Evolutionary conservation across 306 rosid genomes (phyloP).

Genomic region (Lathyrus aphaca): DNA sequence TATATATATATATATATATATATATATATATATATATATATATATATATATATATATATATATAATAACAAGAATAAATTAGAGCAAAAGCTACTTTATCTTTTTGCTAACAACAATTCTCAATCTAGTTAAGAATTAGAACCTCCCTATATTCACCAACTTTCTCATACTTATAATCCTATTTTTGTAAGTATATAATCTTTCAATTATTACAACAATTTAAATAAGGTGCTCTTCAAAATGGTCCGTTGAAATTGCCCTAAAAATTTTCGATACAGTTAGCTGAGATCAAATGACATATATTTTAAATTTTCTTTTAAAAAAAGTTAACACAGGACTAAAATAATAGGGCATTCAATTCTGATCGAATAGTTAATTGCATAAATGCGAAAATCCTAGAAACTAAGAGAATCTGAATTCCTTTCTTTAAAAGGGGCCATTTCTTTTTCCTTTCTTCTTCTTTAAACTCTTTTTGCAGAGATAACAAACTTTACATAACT

Average conservation of each 20-base stretch:
- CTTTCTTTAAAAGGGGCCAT: conserved; percentile 40
- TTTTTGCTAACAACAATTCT: conserved; percentile 48
- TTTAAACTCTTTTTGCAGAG: conserved; percentile 29
- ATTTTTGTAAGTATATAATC: conserved; percentile 48
- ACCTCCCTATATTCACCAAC: conserved; percentile 50
- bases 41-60: conserved; percentile 55
- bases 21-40: conserved; percentile 64
- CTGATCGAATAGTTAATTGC: too few species aligned
- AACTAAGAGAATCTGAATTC: too few species aligned
- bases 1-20: conserved; percentile 66
- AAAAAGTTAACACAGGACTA: too few species aligned
- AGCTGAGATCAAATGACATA: too few species aligned
- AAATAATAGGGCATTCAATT: too few species aligned
- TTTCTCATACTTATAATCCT: conserved; percentile 53
- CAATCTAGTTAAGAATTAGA: conserved; percentile 34
- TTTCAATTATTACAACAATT: conserved; percentile 54
- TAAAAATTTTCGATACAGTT: conserved; percentile 32
- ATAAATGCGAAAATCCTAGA: too few species aligned
- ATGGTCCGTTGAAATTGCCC: conserved; percentile 51
- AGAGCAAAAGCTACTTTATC: conserved; percentile 54
- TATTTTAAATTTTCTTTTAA: too few species aligned
- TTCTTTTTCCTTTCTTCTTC: conserved; percentile 48
- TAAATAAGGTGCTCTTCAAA: conserved; percentile 35
- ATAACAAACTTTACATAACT: conserved; percentile 47
- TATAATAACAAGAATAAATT: conserved; percentile 41